Percentiles rank a stretch among this genome's conserved stretches.
Conservation (phyloP, 2,329 filamentous ascomycete genomes). For the Fusarium lateritium region DNA sequence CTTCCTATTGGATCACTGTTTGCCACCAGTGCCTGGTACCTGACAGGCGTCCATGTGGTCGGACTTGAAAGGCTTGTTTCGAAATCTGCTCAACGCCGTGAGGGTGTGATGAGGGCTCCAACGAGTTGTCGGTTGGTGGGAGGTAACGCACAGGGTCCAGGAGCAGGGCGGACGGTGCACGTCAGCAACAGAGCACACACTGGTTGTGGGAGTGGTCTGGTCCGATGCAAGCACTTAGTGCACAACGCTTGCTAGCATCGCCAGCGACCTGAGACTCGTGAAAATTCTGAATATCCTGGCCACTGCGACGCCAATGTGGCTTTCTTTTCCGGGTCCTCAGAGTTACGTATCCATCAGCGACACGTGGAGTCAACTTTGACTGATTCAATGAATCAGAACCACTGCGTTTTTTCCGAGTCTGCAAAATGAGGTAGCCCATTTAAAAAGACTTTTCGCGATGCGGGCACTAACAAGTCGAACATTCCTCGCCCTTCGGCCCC, state of each 20-base stretch:
- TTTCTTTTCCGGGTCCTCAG: constrained; percentile 15
- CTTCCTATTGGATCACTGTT: constrained; percentile 52
- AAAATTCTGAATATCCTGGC: constrained; percentile 37
- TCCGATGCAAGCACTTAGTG: constrained; percentile 43
- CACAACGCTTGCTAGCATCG: constrained; percentile 21
- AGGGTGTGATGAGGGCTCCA: constrained; percentile 28
- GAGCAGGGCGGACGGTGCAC: constrained; percentile 13
- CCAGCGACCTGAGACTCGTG: constrained; percentile 27
- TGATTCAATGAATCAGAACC: constrained; percentile 29
- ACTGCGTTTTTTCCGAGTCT: constrained; percentile 29
- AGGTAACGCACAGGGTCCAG: constrained; percentile 16
- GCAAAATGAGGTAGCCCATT: not conserved
- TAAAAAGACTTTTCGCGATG: constrained; percentile 36
- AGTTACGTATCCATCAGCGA: constrained; percentile 17
- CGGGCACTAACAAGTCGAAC: constrained; percentile 32
- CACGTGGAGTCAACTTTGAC: constrained; percentile 32
- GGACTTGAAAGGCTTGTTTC: constrained; percentile 55
- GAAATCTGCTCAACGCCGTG: constrained; percentile 27
- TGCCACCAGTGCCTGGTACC: constrained; percentile 58
- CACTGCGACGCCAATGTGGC: constrained; percentile 33
- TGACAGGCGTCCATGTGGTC: constrained; percentile 59
- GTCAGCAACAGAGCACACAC: constrained; percentile 22
- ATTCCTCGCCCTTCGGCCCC: constrained; percentile 18
- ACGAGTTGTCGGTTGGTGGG: constrained; percentile 20
- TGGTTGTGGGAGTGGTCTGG: constrained; percentile 25